Evolutionary conservation across 78 protist genomes (phyloP).

Genomic region (Monosiga brevicollis): DNA sequence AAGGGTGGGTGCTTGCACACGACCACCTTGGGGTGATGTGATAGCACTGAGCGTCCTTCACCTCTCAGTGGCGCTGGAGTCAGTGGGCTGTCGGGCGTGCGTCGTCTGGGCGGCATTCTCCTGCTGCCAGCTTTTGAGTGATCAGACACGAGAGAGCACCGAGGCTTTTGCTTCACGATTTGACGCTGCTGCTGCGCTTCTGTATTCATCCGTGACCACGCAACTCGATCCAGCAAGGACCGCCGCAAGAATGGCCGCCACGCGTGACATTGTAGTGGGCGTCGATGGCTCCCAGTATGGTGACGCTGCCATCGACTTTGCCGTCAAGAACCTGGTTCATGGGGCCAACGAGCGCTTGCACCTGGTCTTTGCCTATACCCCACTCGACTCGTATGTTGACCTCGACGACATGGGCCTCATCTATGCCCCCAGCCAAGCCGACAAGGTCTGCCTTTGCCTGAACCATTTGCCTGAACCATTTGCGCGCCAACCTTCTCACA

Average conservation of each 20-base stretch:
- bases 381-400: not conserved
- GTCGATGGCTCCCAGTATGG: not conserved
- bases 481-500: not conserved
- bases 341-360: not conserved
- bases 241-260: too few species aligned
- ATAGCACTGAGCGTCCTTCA: too few species aligned
- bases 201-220: too few species aligned
- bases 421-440: not conserved
- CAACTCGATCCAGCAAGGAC: too few species aligned
- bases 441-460: not conserved
- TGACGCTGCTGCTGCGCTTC: too few species aligned
- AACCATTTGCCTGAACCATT: not conserved
- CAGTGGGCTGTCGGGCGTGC: too few species aligned
- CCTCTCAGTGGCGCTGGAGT: too few species aligned
- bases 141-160: too few species aligned
- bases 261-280: not conserved
- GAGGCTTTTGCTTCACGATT: too few species aligned
- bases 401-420: not conserved
- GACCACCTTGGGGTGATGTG: not conserved
- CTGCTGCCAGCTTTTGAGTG: too few species aligned
- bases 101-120: too few species aligned
- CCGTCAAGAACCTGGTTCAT: not conserved
- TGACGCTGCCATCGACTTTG: not conserved
- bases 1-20: not conserved
- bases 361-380: not conserved